Base-by-base conservation (phyloP, 805 yeast genomes). In the Metschnikowia arizonensis region DNA sequence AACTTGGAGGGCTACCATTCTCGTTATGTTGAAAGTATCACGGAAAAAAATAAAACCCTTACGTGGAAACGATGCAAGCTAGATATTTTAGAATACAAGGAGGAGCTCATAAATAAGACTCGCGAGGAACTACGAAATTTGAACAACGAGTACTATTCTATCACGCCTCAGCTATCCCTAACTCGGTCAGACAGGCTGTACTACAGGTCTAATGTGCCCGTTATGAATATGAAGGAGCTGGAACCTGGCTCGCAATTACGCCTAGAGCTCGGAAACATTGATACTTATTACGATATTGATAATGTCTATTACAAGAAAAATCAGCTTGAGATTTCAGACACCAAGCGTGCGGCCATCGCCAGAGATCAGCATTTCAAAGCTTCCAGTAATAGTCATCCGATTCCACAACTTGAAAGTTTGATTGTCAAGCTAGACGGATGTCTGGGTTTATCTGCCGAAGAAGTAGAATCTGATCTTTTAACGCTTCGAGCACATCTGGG, bases 61-160 rank as follows among this genome's bases (percentile, higher is more conserved):
- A 46, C 66, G n/a, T 71, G 75, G 75, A 56, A 65, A 33, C 65
- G 60, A 37, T 69, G 61, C 52, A 54, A 58, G 31, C 50, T 47
- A 17, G 54, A 62, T 19, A 52, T 68, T 39, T 36, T 57, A 14
- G 50, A 54, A 5, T 48, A 55, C 23, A 65, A 63, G 46, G 54
- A 61, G 17, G 46, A 61, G 33, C 49, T 66, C 26, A 53, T 65
- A 11, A 44, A 54, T 28, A 50, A 62, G 23, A 61, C 68, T 5
- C 47, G 58, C 24, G 52, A 52, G 17, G 61, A 67, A 35, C 58
- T 70, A 23, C 49, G 52, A 35, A 49, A 59, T 9, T 50, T 70
- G 14, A 50, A 66, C 40, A 51, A 63, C 24, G 69, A 66, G 33
- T 66, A 62, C 39, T 50, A 60, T 38, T 57, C 60, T 10, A 41